phyloP scores from a whole-genome alignment of 441 rosid genomes.

The Erodium moschatum region DNA sequence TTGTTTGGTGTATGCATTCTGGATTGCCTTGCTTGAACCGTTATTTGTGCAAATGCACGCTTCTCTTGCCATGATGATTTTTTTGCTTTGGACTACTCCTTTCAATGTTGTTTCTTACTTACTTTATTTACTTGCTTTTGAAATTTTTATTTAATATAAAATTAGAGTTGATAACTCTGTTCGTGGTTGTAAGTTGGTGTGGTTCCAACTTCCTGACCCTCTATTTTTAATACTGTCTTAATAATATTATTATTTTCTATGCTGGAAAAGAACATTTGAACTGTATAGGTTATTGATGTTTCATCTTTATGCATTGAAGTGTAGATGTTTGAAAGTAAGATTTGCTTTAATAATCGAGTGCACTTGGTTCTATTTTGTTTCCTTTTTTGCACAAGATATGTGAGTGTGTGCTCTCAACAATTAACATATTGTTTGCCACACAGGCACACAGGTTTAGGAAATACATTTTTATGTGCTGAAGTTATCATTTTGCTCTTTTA shows the following conservation, averaged over 20 bases:
- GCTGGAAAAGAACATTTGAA: neutral
- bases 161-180: neutral
- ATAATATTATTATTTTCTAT: neutral
- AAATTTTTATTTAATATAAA: too few relatives aligned
- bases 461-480: neutral
- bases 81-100: neutral
- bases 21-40: neutral
- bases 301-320: neutral
- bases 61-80: neutral
- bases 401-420: neutral
- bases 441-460: neutral
- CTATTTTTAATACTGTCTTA: neutral
- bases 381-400: neutral
- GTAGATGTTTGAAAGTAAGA: neutral
- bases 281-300: neutral
- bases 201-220: neutral
- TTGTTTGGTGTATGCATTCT: neutral
- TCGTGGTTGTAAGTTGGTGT: neutral
- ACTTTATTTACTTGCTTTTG: too few relatives aligned
- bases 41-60: neutral
- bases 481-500: too few relatives aligned
- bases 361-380: neutral
- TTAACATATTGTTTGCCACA: neutral
- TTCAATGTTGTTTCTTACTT: neutral
- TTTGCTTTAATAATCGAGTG: neutral